phyloP scores from a whole-genome alignment of 345 rosid species.

The Rhizophora apiculata region DNA sequence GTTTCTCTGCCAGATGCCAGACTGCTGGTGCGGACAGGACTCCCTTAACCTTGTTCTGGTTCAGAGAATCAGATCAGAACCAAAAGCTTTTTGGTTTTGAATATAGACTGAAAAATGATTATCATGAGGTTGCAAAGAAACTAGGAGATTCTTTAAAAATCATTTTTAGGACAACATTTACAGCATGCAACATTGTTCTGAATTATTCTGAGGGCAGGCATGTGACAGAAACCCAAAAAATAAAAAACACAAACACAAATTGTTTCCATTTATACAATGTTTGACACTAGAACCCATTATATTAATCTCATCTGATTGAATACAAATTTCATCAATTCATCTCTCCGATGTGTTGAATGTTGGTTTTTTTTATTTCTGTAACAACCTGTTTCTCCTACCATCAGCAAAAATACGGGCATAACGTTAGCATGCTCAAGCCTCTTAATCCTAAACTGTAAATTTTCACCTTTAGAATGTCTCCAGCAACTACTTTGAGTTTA shows the following conservation, averaged over 20 bases:
- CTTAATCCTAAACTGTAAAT: not conserved
- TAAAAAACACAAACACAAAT: conserved; percentile 4
- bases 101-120: not conserved
- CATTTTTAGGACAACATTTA: conserved; percentile 76
- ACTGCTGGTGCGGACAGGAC: conserved; percentile 69
- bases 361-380: not conserved
- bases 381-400: not conserved
- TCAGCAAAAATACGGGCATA: not conserved
- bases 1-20: conserved; percentile 68
- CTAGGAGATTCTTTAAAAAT: conserved; percentile 40
- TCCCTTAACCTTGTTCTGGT: conserved; percentile 31
- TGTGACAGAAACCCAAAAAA: not conserved
- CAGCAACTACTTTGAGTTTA: conserved; percentile 76
- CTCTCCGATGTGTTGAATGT: not conserved
- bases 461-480: conserved; percentile 75
- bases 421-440: not conserved
- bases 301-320: no score
- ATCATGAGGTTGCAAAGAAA: not conserved
- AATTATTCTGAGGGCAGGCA: not conserved
- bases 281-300: no score
- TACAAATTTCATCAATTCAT: no score
- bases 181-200: conserved; percentile 49
- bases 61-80: conserved; percentile 19
- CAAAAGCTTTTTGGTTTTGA: conserved; percentile 14
- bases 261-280: no score